phyloP scores from a whole-genome alignment of 2,329 filamentous ascomycete species.

The Xylaria sp. region DNA sequence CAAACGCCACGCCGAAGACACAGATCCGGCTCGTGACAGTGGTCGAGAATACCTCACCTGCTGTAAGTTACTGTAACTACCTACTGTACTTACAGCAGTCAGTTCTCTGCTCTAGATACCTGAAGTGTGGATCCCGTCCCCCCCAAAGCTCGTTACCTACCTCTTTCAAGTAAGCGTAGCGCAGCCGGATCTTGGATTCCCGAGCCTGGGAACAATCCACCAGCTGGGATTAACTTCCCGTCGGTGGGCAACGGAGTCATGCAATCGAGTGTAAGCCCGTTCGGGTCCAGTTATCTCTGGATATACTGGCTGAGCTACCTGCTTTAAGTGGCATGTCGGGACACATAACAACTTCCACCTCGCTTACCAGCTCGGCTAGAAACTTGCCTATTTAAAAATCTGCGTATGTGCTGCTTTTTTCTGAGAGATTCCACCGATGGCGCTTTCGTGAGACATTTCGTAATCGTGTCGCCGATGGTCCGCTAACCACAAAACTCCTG shows the following conservation, averaged over 20 bases:
- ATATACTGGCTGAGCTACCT: neutral
- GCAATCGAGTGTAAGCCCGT: neutral
- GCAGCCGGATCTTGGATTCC: constrained; percentile 32
- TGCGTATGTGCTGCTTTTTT: constrained; percentile 3
- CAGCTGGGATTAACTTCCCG: constrained; percentile 15
- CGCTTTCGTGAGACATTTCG: neutral
- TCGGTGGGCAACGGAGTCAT: constrained; percentile 13
- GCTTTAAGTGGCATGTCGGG: neutral
- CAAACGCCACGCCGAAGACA: neutral
- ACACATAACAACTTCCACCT: neutral
- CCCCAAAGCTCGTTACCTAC: constrained; percentile 16
- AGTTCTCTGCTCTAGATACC: neutral
- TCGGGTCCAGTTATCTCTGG: neutral
- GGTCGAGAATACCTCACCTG: too few species aligned
- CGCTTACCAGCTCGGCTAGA: constrained; percentile 18
- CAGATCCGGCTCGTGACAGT: neutral
- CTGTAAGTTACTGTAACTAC: too few species aligned
- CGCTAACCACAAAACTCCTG: neutral
- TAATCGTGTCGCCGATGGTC: neutral
- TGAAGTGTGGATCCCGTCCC: constrained; percentile 5
- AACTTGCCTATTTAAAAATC: constrained; percentile 2
- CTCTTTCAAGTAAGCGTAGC: constrained; percentile 22
- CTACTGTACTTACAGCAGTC: neutral
- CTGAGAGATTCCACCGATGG: neutral
- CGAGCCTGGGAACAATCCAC: constrained; percentile 26